Evolutionary conservation across 371 early-diverging fungal species (phyloP), one percentile per base, ranked within the genome.

Genomic region (Mucor plumbeus): DNA sequence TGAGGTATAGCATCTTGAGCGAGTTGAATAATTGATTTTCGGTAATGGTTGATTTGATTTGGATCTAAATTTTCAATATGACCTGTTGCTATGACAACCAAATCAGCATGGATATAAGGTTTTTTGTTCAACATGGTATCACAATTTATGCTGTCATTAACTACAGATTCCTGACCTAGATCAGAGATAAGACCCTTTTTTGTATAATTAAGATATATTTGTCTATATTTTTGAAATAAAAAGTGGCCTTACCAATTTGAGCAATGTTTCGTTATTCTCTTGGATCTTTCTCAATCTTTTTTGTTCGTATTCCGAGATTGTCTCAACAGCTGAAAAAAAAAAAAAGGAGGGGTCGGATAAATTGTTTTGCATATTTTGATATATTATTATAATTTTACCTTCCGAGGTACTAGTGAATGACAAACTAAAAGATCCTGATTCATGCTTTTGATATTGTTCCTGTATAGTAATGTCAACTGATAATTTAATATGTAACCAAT

Each of bases 401-500:
- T 7, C 50, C 50, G 50, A 19, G 50, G 3, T 26, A 50, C 1
- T 10, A 11, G 10, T 50, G 5, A 50, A 26, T 50, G 19, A n/a
- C n/a, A 44, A 17, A 3, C 21, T 26, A 48, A 26, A 4, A 21
- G 50, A 26, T 26, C 26, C 13, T 50, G 50, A 50, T 50, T 21
- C 10, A 9, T 26, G 11, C 17, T 21, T n/a, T 48, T 48, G 48
- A 48, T 48, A 3, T 0, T 48, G 48, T 48, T 19, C 48, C 3
- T 21, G 48, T 48, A 9, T 48, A 17, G 50, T 11, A 2, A 6
- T 50, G 8, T 35, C 35, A 35, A 55, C 78, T 7, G 78, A 76
- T 9, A 92, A 67, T 31, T 83, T 75, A 19, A 92, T 75, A 63
- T 92, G 90, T 71, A 92, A 89, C 94, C 94, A 95, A 55, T 90